Conservation (phyloP, 495 filamentous ascomycete genomes). For the Monascus purpureus region DNA sequence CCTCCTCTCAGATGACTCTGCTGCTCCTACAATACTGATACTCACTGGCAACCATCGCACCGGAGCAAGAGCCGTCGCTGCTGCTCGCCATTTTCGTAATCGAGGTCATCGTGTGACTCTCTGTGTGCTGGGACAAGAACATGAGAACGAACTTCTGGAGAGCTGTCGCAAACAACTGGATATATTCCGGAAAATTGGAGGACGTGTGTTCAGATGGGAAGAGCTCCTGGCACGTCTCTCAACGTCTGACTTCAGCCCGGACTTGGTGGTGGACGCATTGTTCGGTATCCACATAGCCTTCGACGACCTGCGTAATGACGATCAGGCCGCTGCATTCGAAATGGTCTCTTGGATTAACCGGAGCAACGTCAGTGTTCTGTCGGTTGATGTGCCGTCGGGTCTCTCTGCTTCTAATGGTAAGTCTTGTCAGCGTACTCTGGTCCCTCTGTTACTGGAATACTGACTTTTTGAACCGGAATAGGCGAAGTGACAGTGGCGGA, state of each 20-base stretch:
- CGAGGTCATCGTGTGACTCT: constrained; percentile 65
- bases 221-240: constrained; percentile 38
- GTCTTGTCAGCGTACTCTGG: constrained; percentile 10
- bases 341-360: constrained; percentile 81
- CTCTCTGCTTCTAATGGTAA: constrained; percentile 66
- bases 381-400: constrained; percentile 78
- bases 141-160: constrained; percentile 58
- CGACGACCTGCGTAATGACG: constrained; percentile 66
- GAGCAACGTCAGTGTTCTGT: constrained; percentile 59
- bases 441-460: neutral
- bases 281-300: constrained; percentile 73
- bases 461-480: constrained; percentile 10
- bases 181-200: constrained; percentile 64
- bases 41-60: constrained; percentile 80
- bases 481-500: constrained; percentile 44
- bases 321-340: constrained; percentile 69
- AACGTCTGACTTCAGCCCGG: constrained; percentile 45
- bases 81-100: constrained; percentile 73
- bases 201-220: constrained; percentile 46
- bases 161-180: constrained; percentile 60
- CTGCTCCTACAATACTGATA: constrained; percentile 56
- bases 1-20: constrained; percentile 30
- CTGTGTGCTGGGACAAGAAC: constrained; percentile 69
- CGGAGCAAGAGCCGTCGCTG: constrained; percentile 71
- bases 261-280: constrained; percentile 78